These are phyloP conservation scores for Houttuynia cordata DNA, from an alignment of 164 flowering plant species.

Conservation along the genomic window DNA sequence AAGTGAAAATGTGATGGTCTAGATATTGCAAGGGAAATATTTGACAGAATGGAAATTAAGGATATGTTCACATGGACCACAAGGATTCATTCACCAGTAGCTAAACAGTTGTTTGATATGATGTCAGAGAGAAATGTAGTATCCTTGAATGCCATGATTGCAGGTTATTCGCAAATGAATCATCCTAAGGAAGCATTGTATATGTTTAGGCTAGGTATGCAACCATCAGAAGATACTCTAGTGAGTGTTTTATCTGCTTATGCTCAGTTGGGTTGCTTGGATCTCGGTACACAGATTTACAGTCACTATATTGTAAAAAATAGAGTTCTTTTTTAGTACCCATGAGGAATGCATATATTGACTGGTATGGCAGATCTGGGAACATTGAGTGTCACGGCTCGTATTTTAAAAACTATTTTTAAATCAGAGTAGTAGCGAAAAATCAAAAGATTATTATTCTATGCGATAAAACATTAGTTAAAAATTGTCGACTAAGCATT, in stretches of 20 bases:
- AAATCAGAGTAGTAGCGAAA: no score
- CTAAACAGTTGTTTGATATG: conserved; percentile 36
- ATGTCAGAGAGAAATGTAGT: conserved; percentile 58
- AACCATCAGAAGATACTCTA: conserved; percentile 47
- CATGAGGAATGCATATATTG: conserved; percentile 39
- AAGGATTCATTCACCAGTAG: conserved; percentile 33
- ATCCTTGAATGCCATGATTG: conserved; percentile 68
- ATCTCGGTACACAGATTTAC: conserved; percentile 44
- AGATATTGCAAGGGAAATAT: conserved; percentile 34
- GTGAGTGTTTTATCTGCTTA: conserved; percentile 62
- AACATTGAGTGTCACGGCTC: no score
- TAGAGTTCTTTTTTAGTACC: conserved; percentile 18
- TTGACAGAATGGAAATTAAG: conserved; percentile 32
- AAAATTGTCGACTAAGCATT: no score
- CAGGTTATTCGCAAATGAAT: no score
- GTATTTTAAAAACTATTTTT: no score
- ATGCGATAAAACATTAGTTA: no score
- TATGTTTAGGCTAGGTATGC: conserved; percentile 28
- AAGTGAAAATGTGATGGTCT: conserved; percentile 56
- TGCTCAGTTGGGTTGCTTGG: conserved; percentile 45
- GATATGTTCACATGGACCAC: conserved; percentile 72
- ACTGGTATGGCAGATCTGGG: conserved; percentile 58
- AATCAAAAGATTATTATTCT: no score
- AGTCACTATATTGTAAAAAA: conserved; percentile 23
- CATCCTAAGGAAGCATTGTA: conserved; percentile 45